Base-by-base conservation (phyloP, 768 basidiomycete genomes). In the Boletus rufocinnamomeus region DNA sequence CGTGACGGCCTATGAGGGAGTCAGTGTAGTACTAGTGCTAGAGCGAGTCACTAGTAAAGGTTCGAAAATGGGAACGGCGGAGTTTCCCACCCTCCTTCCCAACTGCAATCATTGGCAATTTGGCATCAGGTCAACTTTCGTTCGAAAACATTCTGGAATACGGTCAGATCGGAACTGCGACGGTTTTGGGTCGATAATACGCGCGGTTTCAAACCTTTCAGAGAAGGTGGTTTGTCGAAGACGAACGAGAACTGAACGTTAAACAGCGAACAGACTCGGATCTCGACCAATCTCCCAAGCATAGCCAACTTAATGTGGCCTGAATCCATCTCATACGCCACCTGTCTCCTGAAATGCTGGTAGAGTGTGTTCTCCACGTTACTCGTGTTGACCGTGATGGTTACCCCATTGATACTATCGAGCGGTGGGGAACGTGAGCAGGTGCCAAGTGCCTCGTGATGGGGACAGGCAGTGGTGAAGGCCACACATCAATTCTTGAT, bases 371-470 rank as follows among this genome's bases (percentile, higher is more conserved):
- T 44, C 25, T 40, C 23, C 59, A 40, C 11, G 40, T 9, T 38
- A 27, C 35, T 28, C 28, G 25, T 58, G 45, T 58, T 38, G 56
- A 5, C 37, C 45, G 6, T 17, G 45, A 17, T 19, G 17, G 30
- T 21, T 6, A 1, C 16, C 8, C 16, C 19, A 8, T 47, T 2
- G 25, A 37, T 27, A 28, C 27, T 32, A 30, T 32, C 5, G 6
- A 19, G 16, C 10, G 11, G 11, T 50, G 43, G 28, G 58, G 35
- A 52, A 52, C 37, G 25, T 41, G 48, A n/a, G 27, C 16, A 4
- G 19, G 17, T 45, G 61, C 61, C 45, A 4, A 23, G 17, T 45
- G 61, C 61, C 45, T 58, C 49, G 34, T 17, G 34, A 13, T 35
- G 13, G 34, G 34, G 34, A 35, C 14, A 14, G 13, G 34, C 13